phyloP scores from a whole-genome alignment of 2,329 filamentous ascomycete species.

The Aureobasidium zeae region DNA sequence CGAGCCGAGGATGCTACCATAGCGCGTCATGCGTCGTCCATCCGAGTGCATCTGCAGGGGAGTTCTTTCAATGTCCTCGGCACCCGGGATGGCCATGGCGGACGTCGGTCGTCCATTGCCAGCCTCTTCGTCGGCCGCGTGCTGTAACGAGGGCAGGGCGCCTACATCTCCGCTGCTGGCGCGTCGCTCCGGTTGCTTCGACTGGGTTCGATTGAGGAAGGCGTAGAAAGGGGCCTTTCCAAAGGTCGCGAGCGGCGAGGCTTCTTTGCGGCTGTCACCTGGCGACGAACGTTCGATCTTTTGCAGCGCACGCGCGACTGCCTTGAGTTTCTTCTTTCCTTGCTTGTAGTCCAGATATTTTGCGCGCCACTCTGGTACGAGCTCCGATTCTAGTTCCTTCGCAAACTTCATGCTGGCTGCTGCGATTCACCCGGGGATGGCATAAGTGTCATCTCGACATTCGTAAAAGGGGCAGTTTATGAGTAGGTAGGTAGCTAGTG shows the following conservation, averaged over 20 bases:
- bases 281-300: constrained; percentile 44
- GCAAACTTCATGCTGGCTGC: constrained; percentile 22
- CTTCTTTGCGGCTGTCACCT: constrained; percentile 32
- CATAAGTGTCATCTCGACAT: too few species aligned
- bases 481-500: too few species aligned
- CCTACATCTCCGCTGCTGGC: constrained; percentile 6
- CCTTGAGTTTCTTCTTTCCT: constrained; percentile 90
- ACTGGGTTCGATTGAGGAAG: constrained; percentile 30
- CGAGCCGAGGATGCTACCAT: constrained; percentile 55
- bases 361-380: constrained; percentile 87
- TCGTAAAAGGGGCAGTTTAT: too few species aligned
- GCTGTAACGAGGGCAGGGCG: background rate
- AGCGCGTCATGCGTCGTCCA: constrained; percentile 37
- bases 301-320: constrained; percentile 61
- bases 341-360: constrained; percentile 92
- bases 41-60: constrained; percentile 20
- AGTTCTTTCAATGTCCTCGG: constrained; percentile 21
- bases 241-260: constrained; percentile 22
- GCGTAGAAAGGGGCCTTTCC: constrained; percentile 33
- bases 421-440: constrained; percentile 11
- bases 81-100: constrained; percentile 12
- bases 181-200: background rate
- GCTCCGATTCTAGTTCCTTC: constrained; percentile 68
- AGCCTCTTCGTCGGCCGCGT: constrained; percentile 10
- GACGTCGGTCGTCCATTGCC: background rate